Conservation (phyloP, 2,329 filamentous ascomycete species). For the Aspergillus sp. region DNA sequence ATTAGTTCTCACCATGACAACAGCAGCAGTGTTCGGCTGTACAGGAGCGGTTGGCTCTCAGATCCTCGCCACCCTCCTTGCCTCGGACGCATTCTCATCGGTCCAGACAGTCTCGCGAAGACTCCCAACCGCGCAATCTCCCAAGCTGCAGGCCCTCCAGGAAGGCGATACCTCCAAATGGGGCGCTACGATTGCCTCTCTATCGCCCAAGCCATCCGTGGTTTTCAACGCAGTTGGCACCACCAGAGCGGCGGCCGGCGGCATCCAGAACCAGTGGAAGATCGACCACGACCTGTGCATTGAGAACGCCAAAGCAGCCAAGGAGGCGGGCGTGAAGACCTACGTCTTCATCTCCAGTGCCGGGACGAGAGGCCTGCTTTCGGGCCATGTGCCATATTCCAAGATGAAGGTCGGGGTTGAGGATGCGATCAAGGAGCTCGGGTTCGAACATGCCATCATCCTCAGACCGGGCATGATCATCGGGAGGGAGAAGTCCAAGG, state of each 20-base stretch:
- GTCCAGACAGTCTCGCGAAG: slow-evolving; percentile 29
- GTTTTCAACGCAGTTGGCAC: slow-evolving; percentile 38
- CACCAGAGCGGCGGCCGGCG: slow-evolving; percentile 31
- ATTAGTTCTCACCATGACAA: slow-evolving; percentile 24
- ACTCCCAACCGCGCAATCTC: slow-evolving; percentile 21
- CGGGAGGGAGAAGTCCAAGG: slow-evolving; percentile 17
- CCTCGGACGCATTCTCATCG: slow-evolving; percentile 19
- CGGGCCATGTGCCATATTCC: slow-evolving; percentile 31
- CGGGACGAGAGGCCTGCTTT: slow-evolving; percentile 29
- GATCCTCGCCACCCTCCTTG: slow-evolving; percentile 28
- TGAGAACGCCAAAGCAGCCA: slow-evolving; percentile 35
- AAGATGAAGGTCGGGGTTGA: slow-evolving; percentile 40
- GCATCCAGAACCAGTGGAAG: slow-evolving; percentile 35
- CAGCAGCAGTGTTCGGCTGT: slow-evolving; percentile 30
- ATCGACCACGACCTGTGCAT: slow-evolving; percentile 39
- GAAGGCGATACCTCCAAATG: slow-evolving; percentile 33
- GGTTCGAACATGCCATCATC: slow-evolving; percentile 38
- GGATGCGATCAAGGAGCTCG: slow-evolving; percentile 33
- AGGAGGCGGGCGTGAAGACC: slow-evolving; percentile 33
- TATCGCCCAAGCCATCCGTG: slow-evolving; percentile 23
- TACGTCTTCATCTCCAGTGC: slow-evolving; percentile 37
- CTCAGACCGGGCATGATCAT: slow-evolving; percentile 38
- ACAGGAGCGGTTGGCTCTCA: slow-evolving; percentile 33
- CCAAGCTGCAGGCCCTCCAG: slow-evolving; percentile 27
- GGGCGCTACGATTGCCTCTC: slow-evolving; percentile 22